These are phyloP conservation scores for Bryoglossum gracile DNA, from an alignment of 495 filamentous ascomycete species.

Conservation along the genomic window DNA sequence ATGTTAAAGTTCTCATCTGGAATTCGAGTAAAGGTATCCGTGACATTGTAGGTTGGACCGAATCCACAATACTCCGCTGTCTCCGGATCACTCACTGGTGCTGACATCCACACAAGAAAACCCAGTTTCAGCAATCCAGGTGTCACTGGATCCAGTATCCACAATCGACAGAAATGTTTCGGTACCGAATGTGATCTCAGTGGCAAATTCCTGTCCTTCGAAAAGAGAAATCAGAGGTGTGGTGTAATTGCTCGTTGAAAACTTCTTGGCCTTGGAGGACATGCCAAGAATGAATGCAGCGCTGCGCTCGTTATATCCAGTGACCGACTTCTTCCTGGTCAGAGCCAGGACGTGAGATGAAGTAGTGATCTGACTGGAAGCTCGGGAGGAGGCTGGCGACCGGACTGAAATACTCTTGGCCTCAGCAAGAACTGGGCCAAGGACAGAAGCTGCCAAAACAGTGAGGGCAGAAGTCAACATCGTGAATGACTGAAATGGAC, in stretches of 20 bases:
- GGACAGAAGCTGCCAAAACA: background rate
- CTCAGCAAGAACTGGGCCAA: background rate
- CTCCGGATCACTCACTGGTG: background rate
- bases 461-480: background rate
- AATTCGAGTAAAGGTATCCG: constrained; percentile 35
- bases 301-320: constrained; percentile 8
- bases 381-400: background rate
- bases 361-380: background rate
- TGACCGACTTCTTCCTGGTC: background rate
- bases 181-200: constrained; percentile 30
- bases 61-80: constrained; percentile 37
- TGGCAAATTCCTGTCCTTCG: constrained; percentile 15
- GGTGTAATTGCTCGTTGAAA: constrained; percentile 2
- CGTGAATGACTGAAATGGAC: background rate
- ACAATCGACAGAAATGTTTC: constrained; percentile 44
- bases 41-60: constrained; percentile 32
- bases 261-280: background rate
- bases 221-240: constrained; percentile 9
- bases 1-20: constrained; percentile 48
- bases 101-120: constrained; percentile 39
- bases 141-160: constrained; percentile 58
- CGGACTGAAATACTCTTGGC: background rate
- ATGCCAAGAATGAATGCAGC: constrained; percentile 1
- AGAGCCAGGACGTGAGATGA: constrained; percentile 11
- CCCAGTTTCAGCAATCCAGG: constrained; percentile 43